phyloP scores from a whole-genome alignment of 2,329 filamentous ascomycete genomes.

The Fusarium piperis region DNA sequence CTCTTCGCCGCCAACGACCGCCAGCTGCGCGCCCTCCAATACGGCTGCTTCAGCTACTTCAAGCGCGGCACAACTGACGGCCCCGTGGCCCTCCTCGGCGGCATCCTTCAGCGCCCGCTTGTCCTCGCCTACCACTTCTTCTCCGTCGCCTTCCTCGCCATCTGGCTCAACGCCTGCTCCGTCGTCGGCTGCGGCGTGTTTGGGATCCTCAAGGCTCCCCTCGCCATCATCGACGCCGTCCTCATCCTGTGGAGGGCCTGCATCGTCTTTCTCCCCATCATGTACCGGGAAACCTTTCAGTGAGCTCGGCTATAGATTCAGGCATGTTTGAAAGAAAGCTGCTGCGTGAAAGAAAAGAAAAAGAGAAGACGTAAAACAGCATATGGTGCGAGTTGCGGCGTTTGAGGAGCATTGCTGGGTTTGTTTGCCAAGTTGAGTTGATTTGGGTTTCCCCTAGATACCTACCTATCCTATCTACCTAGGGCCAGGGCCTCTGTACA shows the following conservation, averaged over 20 bases:
- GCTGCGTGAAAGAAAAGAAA: neutral
- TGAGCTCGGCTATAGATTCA: neutral
- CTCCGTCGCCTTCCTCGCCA: slow-evolving; percentile 85
- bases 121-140: slow-evolving; percentile 95
- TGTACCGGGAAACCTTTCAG: slow-evolving; percentile 70
- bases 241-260: slow-evolving; percentile 83
- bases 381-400: slow-evolving; percentile 35
- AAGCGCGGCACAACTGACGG: slow-evolving; percentile 78
- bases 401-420: slow-evolving; percentile 35
- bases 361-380: slow-evolving; percentile 5
- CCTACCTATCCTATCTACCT: neutral
- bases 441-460: slow-evolving; percentile 5
- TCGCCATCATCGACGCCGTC: slow-evolving; percentile 71
- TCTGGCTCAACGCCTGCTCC: slow-evolving; percentile 69
- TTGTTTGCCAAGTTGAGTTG: slow-evolving; percentile 28
- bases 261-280: slow-evolving; percentile 83
- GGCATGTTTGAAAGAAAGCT: neutral
- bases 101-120: slow-evolving; percentile 79
- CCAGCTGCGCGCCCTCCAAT: slow-evolving; percentile 82
- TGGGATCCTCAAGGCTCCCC: slow-evolving; percentile 60
- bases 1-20: slow-evolving; percentile 88
- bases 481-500: slow-evolving; percentile 4
- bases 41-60: slow-evolving; percentile 95
- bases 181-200: slow-evolving; percentile 49
- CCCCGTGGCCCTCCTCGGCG: slow-evolving; percentile 83